These are phyloP conservation scores for Verticillium isaacii DNA, from an alignment of 2,329 filamentous ascomycete species.

Conservation along the genomic window DNA sequence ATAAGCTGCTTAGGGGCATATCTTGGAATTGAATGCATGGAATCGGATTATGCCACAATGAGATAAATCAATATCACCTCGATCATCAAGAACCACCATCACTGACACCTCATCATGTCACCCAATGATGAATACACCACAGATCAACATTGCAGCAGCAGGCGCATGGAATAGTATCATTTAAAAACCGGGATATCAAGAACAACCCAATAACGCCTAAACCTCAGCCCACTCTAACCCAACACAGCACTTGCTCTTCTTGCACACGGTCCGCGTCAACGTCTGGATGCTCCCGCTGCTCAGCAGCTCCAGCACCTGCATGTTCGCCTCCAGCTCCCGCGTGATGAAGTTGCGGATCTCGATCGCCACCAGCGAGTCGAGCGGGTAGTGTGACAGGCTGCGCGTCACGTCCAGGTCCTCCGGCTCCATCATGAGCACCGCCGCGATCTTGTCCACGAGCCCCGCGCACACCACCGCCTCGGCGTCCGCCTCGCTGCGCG, in stretches of 20 bases:
- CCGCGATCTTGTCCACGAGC: slow-evolving; percentile 41
- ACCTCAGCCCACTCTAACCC: slow-evolving; percentile 4
- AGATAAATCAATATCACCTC: neutral
- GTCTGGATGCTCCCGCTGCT: slow-evolving; percentile 46
- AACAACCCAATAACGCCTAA: neutral
- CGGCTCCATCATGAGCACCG: slow-evolving; percentile 41
- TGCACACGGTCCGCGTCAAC: slow-evolving; percentile 41
- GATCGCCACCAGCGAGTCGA: slow-evolving; percentile 45
- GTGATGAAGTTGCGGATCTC: slow-evolving; percentile 47
- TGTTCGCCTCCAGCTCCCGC: slow-evolving; percentile 41
- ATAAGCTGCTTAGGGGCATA: neutral
- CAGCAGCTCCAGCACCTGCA: slow-evolving; percentile 52
- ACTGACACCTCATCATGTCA: neutral
- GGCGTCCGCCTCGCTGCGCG: slow-evolving; percentile 38
- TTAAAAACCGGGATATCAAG: neutral
- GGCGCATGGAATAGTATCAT: neutral
- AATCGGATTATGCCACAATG: neutral
- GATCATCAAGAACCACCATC: neutral
- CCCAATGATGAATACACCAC: neutral
- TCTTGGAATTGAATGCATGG: neutral
- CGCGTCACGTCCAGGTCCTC: slow-evolving; percentile 43
- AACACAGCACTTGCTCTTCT: slow-evolving; percentile 35
- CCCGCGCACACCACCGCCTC: slow-evolving; percentile 38
- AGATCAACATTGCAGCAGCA: neutral
- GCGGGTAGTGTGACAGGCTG: slow-evolving; percentile 31